phyloP scores from a whole-genome alignment of 371 early-diverging fungal genomes.

The Mortierella sp. region DNA sequence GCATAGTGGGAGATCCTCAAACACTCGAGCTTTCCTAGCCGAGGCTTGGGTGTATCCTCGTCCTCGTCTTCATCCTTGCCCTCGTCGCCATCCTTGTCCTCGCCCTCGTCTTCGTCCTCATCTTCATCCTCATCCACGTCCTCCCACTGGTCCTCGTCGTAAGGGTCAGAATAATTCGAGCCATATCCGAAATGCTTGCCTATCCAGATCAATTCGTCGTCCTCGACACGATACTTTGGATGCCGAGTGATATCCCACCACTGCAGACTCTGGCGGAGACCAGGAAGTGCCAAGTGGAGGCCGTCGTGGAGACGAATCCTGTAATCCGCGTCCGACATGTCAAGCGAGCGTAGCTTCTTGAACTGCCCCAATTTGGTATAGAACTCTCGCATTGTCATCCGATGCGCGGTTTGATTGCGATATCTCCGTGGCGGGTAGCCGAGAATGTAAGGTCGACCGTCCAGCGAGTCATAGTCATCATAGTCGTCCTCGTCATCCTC shows the following conservation, averaged over 20 bases:
- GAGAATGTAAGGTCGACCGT: not conserved
- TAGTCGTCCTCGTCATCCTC: not conserved
- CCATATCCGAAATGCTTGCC: conserved; percentile 32
- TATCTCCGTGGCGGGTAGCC: not conserved
- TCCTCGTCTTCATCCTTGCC: not conserved
- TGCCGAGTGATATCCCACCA: conserved; percentile 10
- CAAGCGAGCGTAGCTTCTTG: conserved; percentile 1
- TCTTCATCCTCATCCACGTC: conserved; percentile 1
- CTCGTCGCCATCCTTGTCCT: not conserved
- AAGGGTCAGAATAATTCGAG: not conserved
- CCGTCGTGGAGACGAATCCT: conserved; percentile 26
- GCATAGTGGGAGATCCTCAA: conserved; percentile 1
- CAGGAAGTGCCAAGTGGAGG: conserved; percentile 16
- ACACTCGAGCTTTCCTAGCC: conserved; percentile 11
- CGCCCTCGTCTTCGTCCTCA: not conserved
- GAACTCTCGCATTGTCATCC: conserved; percentile 6
- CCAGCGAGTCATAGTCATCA: not conserved
- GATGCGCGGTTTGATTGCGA: conserved; percentile 1
- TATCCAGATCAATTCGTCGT: conserved; percentile 15
- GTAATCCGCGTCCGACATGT: conserved; percentile 19
- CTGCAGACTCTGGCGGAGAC: conserved; percentile 5
- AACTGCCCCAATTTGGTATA: conserved; percentile 18
- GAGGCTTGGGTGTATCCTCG: not conserved
- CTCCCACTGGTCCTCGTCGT: too few relatives aligned
- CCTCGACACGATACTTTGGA: not conserved